Percentiles rank a stretch among this genome's conserved stretches.
Conservation (phyloP, 208 protist species). For the Endotrypanum monterogeii region DNA sequence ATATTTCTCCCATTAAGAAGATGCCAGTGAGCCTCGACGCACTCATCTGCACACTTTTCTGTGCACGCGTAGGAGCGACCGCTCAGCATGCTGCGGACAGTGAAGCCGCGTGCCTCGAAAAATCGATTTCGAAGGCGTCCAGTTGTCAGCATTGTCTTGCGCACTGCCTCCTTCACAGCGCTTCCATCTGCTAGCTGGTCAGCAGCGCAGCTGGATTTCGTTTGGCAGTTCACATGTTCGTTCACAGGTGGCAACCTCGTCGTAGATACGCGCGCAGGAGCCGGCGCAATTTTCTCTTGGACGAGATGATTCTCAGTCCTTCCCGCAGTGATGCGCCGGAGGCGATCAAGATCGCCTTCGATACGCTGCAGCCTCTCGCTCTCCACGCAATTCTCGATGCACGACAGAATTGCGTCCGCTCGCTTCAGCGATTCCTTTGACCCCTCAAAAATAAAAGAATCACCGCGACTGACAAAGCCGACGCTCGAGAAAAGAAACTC, state of each 20-base stretch:
- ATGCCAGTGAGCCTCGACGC: slow-evolving; percentile 87
- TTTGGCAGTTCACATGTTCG: background rate
- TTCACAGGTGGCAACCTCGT: background rate
- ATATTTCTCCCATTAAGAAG: slow-evolving; percentile 65
- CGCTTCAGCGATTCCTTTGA: slow-evolving; percentile 36
- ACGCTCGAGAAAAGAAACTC: slow-evolving; percentile 52
- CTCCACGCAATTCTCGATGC: slow-evolving; percentile 47
- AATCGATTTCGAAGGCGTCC: slow-evolving; percentile 76
- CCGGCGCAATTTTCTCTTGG: background rate
- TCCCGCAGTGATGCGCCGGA: slow-evolving; percentile 4
- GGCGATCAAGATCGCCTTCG: slow-evolving; percentile 4
- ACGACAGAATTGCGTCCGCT: slow-evolving; percentile 47
- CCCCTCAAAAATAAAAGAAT: slow-evolving; percentile 55
- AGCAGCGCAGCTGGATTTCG: slow-evolving; percentile 2
- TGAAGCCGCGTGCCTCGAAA: slow-evolving; percentile 77
- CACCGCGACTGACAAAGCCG: slow-evolving; percentile 44
- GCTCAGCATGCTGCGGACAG: slow-evolving; percentile 58
- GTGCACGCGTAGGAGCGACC: slow-evolving; percentile 80
- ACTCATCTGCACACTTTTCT: slow-evolving; percentile 60
- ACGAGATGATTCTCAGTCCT: slow-evolving; percentile 12
- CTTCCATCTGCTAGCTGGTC: slow-evolving; percentile 16
- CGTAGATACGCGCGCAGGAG: background rate
- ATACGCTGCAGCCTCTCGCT: slow-evolving; percentile 16
- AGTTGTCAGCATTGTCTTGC: slow-evolving; percentile 68
- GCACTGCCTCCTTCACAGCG: slow-evolving; percentile 27